Evolutionary conservation across 495 filamentous ascomycete species (phyloP), one percentile per base, ranked within the genome.

Genomic region (Neurospora sp.): DNA sequence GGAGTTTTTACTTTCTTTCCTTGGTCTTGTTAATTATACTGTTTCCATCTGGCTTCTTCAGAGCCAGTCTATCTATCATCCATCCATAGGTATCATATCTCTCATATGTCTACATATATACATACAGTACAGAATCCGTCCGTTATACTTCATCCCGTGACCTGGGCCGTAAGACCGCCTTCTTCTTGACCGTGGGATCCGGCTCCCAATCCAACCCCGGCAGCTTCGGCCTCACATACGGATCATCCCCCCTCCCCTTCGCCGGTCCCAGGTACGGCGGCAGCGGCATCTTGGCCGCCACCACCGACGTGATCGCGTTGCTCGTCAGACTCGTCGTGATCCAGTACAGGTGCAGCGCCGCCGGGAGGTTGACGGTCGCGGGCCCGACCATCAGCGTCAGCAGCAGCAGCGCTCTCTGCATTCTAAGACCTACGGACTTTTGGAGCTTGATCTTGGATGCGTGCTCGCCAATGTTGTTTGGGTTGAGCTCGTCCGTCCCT

Each of bases 291-390:
- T 65, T 61, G 22, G 53, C 53, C 27, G 53, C 53, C 22, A 61
- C 45, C 9, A 53, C 45, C 0, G 0, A 1, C 9, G 53, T 61
- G 31, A 65, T 65, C 2, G 53, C 53, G 7, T 65, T 65, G 14
- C 53, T 65, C 53, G 53, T 65, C 53, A 65, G 14, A 37, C 53
- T 65, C 12, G 87, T 85, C 0, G 86, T 83, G 18, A 92, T 84
- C 92, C 92, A 94, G 75, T 94, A 94, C 16, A 94, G 76, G 74
- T 93, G 84, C 45, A 94, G 81, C 1, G 90, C 91, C 38, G 82
- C 83, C 3, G 91, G 91, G 70, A 92, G 75, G 59, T 87, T 75
- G 37, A 84, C 48, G 14, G 87, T 87, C 6, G 83, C 10, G 4
- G 88, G 88, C 1, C 87, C 87, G 6, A 86, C 74, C 1, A 75